Conservation (phyloP, 2,329 filamentous ascomycete genomes). For the Aspergillus jensenii region DNA sequence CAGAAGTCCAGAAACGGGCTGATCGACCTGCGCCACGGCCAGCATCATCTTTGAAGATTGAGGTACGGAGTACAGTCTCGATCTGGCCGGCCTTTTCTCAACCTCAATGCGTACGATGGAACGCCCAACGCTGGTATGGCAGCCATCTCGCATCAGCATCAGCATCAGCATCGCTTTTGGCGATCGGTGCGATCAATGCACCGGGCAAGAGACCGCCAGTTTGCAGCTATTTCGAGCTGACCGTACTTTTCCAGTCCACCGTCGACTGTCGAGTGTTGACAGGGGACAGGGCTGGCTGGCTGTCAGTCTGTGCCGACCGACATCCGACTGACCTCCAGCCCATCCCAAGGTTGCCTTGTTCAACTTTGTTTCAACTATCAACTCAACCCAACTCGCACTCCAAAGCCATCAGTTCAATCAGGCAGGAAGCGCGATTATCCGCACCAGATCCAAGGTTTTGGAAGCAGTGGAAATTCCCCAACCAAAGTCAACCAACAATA, state of each 20-base stretch:
- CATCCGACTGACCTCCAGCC: background rate
- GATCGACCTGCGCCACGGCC: background rate
- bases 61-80: background rate
- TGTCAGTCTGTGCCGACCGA: background rate
- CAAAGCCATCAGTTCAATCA: background rate
- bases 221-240: background rate
- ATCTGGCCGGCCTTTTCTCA: background rate
- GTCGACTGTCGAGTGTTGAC: too few relatives aligned
- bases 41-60: background rate
- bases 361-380: background rate
- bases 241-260: background rate
- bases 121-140: background rate
- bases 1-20: background rate
- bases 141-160: constrained; percentile 1
- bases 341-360: too few relatives aligned
- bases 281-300: background rate
- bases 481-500: background rate
- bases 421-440: background rate
- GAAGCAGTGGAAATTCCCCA: background rate
- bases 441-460: background rate
- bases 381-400: background rate
- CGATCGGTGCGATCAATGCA: background rate
- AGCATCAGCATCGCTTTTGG: background rate
- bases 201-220: background rate
- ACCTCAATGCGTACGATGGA: background rate